Percentiles rank a stretch among this genome's conserved stretches.
phyloP scores from a whole-genome alignment of 169 alveolate genomes.

The Babesia caballi region DNA sequence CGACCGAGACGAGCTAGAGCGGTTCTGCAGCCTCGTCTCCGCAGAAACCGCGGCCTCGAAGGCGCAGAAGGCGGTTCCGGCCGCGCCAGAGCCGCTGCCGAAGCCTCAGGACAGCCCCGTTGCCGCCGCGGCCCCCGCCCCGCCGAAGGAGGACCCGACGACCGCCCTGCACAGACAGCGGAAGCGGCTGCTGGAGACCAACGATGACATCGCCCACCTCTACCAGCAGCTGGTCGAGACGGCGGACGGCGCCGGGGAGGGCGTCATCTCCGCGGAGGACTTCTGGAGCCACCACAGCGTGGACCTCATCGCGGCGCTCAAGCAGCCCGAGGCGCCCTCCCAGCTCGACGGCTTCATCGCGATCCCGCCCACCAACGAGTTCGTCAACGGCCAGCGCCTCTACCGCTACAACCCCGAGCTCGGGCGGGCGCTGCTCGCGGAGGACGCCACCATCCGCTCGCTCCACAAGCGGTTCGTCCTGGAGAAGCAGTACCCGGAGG shows the following conservation, averaged over 20 bases:
- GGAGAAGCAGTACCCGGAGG: constrained; percentile 45
- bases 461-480: constrained; percentile 39
- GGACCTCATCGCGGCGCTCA: constrained; percentile 17
- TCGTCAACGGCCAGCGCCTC: constrained; percentile 39
- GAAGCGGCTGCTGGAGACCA: constrained; percentile 17
- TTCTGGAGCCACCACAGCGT: constrained; percentile 62
- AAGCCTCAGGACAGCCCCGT: not conserved
- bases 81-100: not conserved
- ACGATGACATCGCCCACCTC: constrained; percentile 4
- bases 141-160: not conserved
- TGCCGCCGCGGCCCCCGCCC: not conserved
- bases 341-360: constrained; percentile 62
- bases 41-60: constrained; percentile 8
- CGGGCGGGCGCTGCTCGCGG: constrained; percentile 40
- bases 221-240: constrained; percentile 41
- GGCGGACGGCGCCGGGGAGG: constrained; percentile 18
- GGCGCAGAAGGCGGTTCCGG: constrained; percentile 1
- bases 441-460: constrained; percentile 59
- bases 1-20: constrained; percentile 49
- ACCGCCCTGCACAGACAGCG: not conserved
- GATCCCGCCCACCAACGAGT: constrained; percentile 46
- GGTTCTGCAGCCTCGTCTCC: constrained; percentile 30
- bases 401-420: constrained; percentile 37
- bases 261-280: constrained; percentile 45
- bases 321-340: constrained; percentile 48